Evolutionary conservation across 352 stramenopile genomes (phyloP).

Genomic region (Peronosclerospora sorghi): DNA sequence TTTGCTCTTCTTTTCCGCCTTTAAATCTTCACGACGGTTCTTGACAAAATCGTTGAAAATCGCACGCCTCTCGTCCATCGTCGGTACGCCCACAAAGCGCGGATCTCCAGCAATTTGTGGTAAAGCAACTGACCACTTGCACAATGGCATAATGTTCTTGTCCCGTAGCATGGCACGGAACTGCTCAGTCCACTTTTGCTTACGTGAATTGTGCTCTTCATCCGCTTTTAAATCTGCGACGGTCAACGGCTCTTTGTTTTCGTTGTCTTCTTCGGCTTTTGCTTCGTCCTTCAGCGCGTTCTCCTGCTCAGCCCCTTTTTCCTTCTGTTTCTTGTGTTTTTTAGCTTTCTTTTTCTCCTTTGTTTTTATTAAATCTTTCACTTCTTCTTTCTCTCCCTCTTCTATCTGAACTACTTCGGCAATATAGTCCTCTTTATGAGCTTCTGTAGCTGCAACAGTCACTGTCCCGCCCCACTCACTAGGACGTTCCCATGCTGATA

Average conservation of each 20-base stretch:
- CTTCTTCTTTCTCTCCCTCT: background rate
- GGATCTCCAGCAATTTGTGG: constrained; percentile 61
- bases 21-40: constrained; percentile 61
- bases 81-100: constrained; percentile 55
- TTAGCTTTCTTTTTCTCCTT: constrained; percentile 18
- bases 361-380: background rate
- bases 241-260: constrained; percentile 21
- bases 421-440: constrained; percentile 3
- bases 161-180: constrained; percentile 67
- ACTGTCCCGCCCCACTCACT: constrained; percentile 36
- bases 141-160: constrained; percentile 80
- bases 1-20: constrained; percentile 66
- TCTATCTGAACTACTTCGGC: background rate
- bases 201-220: constrained; percentile 21
- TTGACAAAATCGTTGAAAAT: constrained; percentile 77
- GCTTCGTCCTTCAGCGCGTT: background rate
- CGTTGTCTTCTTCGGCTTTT: constrained; percentile 7
- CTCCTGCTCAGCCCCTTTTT: constrained; percentile 8
- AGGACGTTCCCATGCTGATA: constrained; percentile 62
- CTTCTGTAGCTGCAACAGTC: constrained; percentile 7
- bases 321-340: constrained; percentile 11
- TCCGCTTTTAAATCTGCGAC: constrained; percentile 23
- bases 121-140: constrained; percentile 71
- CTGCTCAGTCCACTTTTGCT: constrained; percentile 40
- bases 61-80: constrained; percentile 68